Base-by-base conservation (phyloP, 192 early-diverging fungal genomes). In the Coemansia sp. region DNA sequence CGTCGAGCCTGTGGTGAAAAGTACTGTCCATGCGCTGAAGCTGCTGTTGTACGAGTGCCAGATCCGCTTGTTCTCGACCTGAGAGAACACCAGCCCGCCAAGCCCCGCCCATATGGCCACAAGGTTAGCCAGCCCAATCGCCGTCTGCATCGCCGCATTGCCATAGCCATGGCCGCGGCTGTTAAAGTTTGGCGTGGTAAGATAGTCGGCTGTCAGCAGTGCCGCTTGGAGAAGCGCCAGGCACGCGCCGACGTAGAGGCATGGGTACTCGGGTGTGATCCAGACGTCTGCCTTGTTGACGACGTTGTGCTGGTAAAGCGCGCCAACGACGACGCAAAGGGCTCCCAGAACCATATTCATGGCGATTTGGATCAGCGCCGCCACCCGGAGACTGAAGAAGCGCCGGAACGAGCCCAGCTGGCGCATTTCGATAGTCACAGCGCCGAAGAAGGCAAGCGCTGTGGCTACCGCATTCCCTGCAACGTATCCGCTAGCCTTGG, bases 31-130 rank as follows among this genome's bases (percentile, higher is more conserved):
- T 33, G 76, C 57, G 56, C 71, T 71, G 62, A 73, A 84, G 69
- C 73, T 72, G 69, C 76, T 78, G 73, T 84, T 84, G 73, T 76
- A 84, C 12, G 76, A 63, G 43, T 84, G 81, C 76, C 76, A 84
- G 36, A 66, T n/a, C 11, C 30, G 44, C 7, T 12, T 59, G 52
- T 48, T 35, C 53, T 84, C 81, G 48, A 84, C 81, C 48, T 44
- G 69, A 6, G 69, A 75, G 26, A 75, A 84, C 23, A 84, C 62
- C 62, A 84, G 58, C 36, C 68, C 71, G 15, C 81, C 81, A 66
- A 84, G 78, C 15, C 81, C 81, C 3, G 81, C 70, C 81, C 81
- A 84, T 58, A 84, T 78, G 26, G 77, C 71, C n/a, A 84, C 81
- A 12, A 78, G 21, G 64, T 78, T 78, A 20, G 81, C 66, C 34